Base-by-base conservation (phyloP, 306 rosid genomes). In the Vigna trinervia region DNA sequence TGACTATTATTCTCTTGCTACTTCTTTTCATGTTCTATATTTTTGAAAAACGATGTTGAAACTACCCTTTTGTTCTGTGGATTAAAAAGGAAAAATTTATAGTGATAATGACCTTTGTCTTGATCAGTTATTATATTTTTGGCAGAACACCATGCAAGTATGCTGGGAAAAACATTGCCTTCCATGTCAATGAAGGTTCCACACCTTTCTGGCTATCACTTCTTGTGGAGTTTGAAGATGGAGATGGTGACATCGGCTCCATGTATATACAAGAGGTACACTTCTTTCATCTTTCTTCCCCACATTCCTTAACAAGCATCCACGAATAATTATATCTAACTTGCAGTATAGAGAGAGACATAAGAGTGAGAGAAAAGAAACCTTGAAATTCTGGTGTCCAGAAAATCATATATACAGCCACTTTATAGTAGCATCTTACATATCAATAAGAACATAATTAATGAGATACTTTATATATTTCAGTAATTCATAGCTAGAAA, bases 161-260 rank as follows among this genome's bases (percentile, higher is more conserved):
- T 79, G 89, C 83, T 0, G 96, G 95, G 43, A 89, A 82, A 82
- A 85, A 82, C 43, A 75, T 94, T 73, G 90, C 95, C 50, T 94
- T 92, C 82, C 92, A 77, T 67, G 96, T 94, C 3, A 90, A 92
- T 41, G 98, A 94, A 89, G 98, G 98, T 20, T 94, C 98, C 23
- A 89, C 98, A 12, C 87, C 90, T 4, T 93, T 26, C 69, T 94
- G 90, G 90, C 87, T 94, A 1, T 94, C 98, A n/a, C 89, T 94
- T 79, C 69, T 92, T 38, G 95, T 83, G 3, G 92, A 85, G 63
- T 94, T 83, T 80, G 96, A 88, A 84, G 92, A 87, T 57, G 98
- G 90, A 76, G 98, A 94, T 69, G 98, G 98, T 8, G 98, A 92
- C 78, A 71, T 94, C 7, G 81, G 90, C 57, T 84, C 97, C 58